Base-by-base conservation (phyloP, 2,329 filamentous ascomycete genomes). In the Coleophoma eucalyptorum region DNA sequence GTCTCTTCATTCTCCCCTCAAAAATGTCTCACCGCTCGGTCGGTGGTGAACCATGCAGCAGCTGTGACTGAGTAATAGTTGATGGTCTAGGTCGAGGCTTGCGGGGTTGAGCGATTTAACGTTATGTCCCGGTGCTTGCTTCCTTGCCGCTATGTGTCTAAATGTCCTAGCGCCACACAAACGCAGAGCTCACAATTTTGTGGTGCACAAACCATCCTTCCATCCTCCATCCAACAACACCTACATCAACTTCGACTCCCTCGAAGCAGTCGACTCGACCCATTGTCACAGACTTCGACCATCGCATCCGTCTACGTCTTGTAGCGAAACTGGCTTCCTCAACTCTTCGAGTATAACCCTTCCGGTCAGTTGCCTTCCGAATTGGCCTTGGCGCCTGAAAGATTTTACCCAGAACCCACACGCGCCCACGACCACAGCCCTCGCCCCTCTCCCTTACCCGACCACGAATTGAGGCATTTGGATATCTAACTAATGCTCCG, bases 211-310 rank as follows among this genome's bases (percentile, higher is more conserved):
- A 26, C 26, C 26, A 5, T 26, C 26, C 44, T 26, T 31, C 33
- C 43, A 35, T 26, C 49, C 21, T 16, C 43, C 13, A 34, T 21
- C 34, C 33, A 38, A 46, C 32, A 46, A 34, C 35, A 20, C 26
- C 26, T 19, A 41, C 16, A 19, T 34, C 43, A 11, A 16, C 42
- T 47, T 51, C 43, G 44, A 51, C n/a, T 16, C 37, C 35, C 26
- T 51, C 44, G 16, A 51, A 47, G 37, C 33, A 20, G 4, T 32
- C n/a, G n/a, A 26, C 19, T n/a, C 13, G 31, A 20, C 19, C 26
- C 18, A 8, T 21, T 33, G 26, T 26, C 26, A 26, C 26, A 5
- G 26, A 5, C 26, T 8, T 26, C 4, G 3, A 26, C 10, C 26
- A 26, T 26, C 26, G 26, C 26, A 26, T 26, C 2, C 26, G 10